Conservation (phyloP, 73 alveolate species). For the Effrenium voratum region DNA sequence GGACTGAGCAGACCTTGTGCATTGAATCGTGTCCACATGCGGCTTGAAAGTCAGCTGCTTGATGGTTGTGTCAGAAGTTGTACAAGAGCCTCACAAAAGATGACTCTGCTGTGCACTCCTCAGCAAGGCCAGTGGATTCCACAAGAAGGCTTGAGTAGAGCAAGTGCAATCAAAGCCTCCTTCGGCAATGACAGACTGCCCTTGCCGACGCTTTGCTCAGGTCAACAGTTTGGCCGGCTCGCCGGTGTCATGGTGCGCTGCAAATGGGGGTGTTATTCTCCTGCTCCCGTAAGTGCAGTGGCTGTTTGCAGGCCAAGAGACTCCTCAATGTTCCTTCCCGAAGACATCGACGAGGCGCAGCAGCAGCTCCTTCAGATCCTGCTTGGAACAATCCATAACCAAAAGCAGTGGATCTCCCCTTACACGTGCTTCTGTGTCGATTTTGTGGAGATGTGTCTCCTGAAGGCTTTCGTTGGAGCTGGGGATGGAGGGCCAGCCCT, state of each 20-base stretch:
- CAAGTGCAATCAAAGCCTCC: too few species aligned
- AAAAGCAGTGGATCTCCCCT: not conserved
- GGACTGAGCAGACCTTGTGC: conserved; percentile 14
- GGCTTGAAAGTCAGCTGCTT: not conserved
- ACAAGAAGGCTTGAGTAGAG: not conserved
- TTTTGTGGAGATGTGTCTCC: not conserved
- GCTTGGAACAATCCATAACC: too few species aligned
- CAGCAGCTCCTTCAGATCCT: not conserved
- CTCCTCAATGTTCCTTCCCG: conserved; percentile 78
- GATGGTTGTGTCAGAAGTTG: conserved; percentile 51
- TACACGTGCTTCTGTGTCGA: not conserved
- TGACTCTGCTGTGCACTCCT: conserved; percentile 16
- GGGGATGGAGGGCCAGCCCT: conserved; percentile 48
- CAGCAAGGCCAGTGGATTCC: not conserved
- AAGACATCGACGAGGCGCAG: conserved; percentile 64
- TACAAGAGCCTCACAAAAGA: conserved; percentile 83
- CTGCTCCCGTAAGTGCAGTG: not conserved
- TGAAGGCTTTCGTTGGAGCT: conserved; percentile 46
- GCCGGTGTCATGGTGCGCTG: conserved; percentile 38
- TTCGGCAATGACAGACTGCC: too few species aligned
- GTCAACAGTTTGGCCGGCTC: conserved; percentile 53
- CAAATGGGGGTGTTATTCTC: too few species aligned
- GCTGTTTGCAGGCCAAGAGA: conserved; percentile 57
- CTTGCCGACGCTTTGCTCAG: not conserved
- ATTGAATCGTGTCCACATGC: not conserved